Evolutionary conservation across 2,329 filamentous ascomycete genomes (phyloP), one percentile per base, ranked within the genome.

Genomic region (Gaeumannomyces sp.): DNA sequence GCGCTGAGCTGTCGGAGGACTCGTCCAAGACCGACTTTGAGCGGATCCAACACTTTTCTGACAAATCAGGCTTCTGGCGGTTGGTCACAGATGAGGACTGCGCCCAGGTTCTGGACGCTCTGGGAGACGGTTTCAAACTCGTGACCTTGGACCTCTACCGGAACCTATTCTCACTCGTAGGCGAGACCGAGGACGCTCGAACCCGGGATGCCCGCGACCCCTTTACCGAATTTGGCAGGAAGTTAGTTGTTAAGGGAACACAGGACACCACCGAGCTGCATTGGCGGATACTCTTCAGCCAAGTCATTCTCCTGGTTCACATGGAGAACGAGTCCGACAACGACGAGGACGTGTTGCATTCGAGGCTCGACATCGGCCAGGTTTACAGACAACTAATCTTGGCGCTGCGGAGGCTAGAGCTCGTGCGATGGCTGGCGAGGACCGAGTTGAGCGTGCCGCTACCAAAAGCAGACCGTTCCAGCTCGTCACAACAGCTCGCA

Each of bases 51-150:
- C 81, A 81, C 65, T 89, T 98, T 69, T 93, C 91, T 61, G 89
- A 93, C 67, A 87, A 88, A 67, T 90, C 90, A 66, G 89, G 89
- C 31, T 91, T 97, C 70, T 88, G 86, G 74, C 86, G 89, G 38
- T 88, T 91, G 66, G 87, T 98, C 63, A 89, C 89, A 1, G 91
- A 97, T 64, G 92, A 96, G 62, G 89, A 93, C 62, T 92, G 88
- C 68, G 81, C 86, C 57, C 84, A 86, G 65, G 83, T 96, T n/a
- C 83, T 86, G 7, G 83, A 87, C 50, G 81, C 85, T 6, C 81
- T 97, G 13, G 89, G 91, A 31, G 83, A 86, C 50, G 84, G 84
- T 69, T 89, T 83, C 76, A 88, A 70, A 76, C 82, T 75, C 77
- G 87, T 82, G 71, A 85, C 81, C 3, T 77, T 80, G 56, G 75